Evolutionary conservation across 2,329 filamentous ascomycete genomes (phyloP).

Genomic region (Pestalotiopsis sp.): DNA sequence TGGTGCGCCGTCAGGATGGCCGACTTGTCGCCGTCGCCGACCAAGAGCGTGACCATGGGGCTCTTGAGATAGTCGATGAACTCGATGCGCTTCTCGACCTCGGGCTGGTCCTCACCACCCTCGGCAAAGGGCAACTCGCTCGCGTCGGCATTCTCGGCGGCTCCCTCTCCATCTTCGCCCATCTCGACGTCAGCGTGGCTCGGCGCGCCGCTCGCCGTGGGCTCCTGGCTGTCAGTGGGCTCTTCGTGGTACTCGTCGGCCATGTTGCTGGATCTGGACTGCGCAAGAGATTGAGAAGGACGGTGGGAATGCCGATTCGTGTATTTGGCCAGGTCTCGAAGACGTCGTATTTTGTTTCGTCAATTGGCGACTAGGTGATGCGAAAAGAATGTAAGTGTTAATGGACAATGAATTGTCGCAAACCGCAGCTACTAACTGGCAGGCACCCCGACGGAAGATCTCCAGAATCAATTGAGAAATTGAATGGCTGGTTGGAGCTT

Average conservation of each 20-base stretch:
- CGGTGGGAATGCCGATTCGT: not conserved
- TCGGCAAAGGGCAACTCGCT: constrained; percentile 30
- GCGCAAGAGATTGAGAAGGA: not conserved
- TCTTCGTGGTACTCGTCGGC: constrained; percentile 32
- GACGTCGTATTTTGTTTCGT: not conserved
- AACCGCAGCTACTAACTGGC: not conserved
- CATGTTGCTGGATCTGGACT: constrained; percentile 19
- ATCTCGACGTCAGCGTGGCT: constrained; percentile 40
- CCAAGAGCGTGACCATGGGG: constrained; percentile 68
- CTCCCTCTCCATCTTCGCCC: constrained; percentile 37
- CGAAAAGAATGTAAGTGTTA: not conserved
- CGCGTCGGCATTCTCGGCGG: constrained; percentile 25
- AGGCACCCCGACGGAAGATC: too few relatives aligned
- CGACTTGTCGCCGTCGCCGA: constrained; percentile 62
- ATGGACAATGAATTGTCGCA: not conserved
- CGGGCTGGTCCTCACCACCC: constrained; percentile 38
- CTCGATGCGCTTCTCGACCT: constrained; percentile 38
- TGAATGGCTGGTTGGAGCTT: not conserved
- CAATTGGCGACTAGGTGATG: not conserved
- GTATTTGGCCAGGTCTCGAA: not conserved
- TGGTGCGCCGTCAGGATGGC: constrained; percentile 79
- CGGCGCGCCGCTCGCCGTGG: constrained; percentile 30
- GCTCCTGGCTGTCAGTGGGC: constrained; percentile 25
- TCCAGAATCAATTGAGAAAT: not conserved
- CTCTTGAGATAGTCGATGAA: constrained; percentile 67